Base-by-base conservation (phyloP, 306 rosid genomes). In the Erythrophleum fordii region DNA sequence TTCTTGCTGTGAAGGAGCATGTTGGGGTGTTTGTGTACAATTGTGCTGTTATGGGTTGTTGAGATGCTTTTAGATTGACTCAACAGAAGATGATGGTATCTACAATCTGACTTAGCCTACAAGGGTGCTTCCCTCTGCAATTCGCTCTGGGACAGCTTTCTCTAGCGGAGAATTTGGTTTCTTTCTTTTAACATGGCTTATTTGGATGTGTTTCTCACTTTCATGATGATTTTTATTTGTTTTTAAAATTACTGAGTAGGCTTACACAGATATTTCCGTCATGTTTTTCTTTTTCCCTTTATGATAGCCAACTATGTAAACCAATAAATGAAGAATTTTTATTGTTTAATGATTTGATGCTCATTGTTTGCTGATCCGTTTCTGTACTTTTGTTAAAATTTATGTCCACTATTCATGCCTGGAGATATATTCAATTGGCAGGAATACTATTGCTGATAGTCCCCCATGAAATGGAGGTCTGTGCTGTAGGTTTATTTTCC, bases 1-100 rank as follows among this genome's bases (percentile, higher is more conserved):
- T 90, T 55, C 84, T 89, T 64, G 93, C 91, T 20, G 89, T 84
- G 76, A 90, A 87, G 87, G 95, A 92, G 81, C 85, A 89, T 82
- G 90, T 72, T 67, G 95, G 97, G 44, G 95, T 89, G 76, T 92
- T 92, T 80, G 93, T 92, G 67, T 92, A 86, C 92, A 92, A 92
- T 81, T 92, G 97, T 87, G 97, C 95, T 52, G 92, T 92, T 83
- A 90, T 90, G 97, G 93, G 95, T 67, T 86, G 92, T 86, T 85
- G 88, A 84, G 88, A 85, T 86, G 75, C 83, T 87, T 79, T 80
- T 89, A 79, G 91, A 81, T 86, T 83, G 78, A 86, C 83, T 81
- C 86, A 46, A 73, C 85, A 46, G 85, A 79, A 84, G 84, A 69
- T 69, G 77, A 81, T 71, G 75, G 85, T 79, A 51, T 84, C 85